Conservation (phyloP, 2,329 filamentous ascomycete genomes). For the Alternaria consortialis region DNA sequence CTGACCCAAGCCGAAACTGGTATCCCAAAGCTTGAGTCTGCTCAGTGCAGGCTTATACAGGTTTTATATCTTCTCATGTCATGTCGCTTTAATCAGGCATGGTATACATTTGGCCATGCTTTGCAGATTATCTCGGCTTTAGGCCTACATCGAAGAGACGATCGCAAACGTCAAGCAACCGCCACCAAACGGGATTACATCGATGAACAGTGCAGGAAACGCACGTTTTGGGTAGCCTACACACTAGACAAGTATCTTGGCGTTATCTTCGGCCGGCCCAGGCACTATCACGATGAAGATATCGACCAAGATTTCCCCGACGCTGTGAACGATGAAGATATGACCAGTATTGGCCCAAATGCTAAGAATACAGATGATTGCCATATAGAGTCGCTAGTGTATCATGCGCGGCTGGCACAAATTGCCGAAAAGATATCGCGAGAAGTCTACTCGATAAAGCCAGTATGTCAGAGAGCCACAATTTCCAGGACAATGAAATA, state of each 20-base stretch:
- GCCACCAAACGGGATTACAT: constrained; percentile 52
- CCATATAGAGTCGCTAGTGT: constrained; percentile 60
- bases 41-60: constrained; percentile 65
- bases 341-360: constrained; percentile 56
- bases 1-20: constrained; percentile 60
- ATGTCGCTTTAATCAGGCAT: constrained; percentile 66
- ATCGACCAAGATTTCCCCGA: constrained; percentile 69
- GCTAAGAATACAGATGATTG: constrained; percentile 53
- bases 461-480: constrained; percentile 22
- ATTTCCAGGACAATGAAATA: not conserved
- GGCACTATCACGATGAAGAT: constrained; percentile 63
- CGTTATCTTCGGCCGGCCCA: constrained; percentile 6
- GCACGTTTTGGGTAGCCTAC: constrained; percentile 70
- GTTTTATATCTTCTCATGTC: constrained; percentile 66
- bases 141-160: constrained; percentile 52
- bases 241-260: constrained; percentile 68
- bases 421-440: constrained; percentile 44
- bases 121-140: constrained; percentile 61
- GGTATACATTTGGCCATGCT: constrained; percentile 66
- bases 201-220: constrained; percentile 61
- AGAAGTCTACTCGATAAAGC: constrained; percentile 45
- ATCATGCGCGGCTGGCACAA: constrained; percentile 54
- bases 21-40: constrained; percentile 62
- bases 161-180: constrained; percentile 35
- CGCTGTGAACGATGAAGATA: constrained; percentile 65